Conservation (phyloP, 306 rosid genomes). For the Trifolium repens region DNA sequence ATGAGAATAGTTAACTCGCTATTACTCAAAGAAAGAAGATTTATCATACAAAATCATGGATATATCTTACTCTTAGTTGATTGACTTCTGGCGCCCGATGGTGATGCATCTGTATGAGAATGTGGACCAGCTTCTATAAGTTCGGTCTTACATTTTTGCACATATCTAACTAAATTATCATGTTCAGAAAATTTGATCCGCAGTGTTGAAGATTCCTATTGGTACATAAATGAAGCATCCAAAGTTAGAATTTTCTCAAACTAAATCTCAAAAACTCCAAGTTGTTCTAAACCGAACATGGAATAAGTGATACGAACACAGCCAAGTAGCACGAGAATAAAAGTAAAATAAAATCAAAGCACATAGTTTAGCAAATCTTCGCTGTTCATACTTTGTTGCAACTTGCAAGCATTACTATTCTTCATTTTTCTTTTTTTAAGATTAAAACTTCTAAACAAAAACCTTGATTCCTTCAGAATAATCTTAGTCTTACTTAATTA, state of each 20-base stretch:
- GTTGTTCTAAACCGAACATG: not conserved
- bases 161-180: constrained; percentile 73
- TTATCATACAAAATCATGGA: constrained; percentile 9
- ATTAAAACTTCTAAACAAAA: not conserved
- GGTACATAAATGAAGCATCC: constrained; percentile 44
- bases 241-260: constrained; percentile 20
- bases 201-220: constrained; percentile 80
- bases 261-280: not conserved
- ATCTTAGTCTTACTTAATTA: not conserved
- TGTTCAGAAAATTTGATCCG: constrained; percentile 73
- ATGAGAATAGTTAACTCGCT: too few relatives aligned
- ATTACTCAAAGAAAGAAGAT: too few relatives aligned
- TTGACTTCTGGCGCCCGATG: constrained; percentile 68
- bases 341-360: constrained; percentile 6
- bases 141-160: constrained; percentile 61
- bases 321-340: not conserved
- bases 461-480: not conserved
- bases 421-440: not conserved
- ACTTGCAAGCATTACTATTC: constrained; percentile 21
- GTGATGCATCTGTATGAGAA: constrained; percentile 52
- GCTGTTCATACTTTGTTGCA: constrained; percentile 11
- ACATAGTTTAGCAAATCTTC: not conserved
- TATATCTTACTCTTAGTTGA: constrained; percentile 70
- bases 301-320: not conserved
- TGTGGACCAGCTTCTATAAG: constrained; percentile 57